phyloP scores from a whole-genome alignment of 106 monocot genomes.

The Dioscorea dumetorum region DNA sequence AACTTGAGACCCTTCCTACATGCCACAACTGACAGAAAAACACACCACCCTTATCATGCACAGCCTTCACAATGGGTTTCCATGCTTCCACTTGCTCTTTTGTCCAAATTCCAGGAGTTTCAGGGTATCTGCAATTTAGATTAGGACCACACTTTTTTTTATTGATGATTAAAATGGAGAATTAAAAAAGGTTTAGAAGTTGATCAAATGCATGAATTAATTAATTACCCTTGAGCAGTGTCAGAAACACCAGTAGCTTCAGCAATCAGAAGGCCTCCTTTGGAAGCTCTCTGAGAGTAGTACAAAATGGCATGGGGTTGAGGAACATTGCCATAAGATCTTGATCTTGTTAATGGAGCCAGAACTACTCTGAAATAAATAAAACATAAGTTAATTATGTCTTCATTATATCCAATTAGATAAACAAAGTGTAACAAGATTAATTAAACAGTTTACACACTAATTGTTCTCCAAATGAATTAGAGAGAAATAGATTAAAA shows the following conservation, averaged over 20 bases:
- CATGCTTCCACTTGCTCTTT: constrained; percentile 56
- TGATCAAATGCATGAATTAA: neutral
- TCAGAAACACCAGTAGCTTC: constrained; percentile 52
- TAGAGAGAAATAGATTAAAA: too few species aligned
- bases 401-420: too few species aligned
- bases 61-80: constrained; percentile 53
- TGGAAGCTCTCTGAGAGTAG: constrained; percentile 51
- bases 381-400: too few species aligned
- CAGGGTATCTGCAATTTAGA: constrained; percentile 15
- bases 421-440: too few species aligned
- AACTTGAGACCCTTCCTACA: constrained; percentile 30
- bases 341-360: constrained; percentile 57
- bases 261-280: constrained; percentile 50
- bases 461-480: too few species aligned
- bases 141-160: neutral
- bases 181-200: neutral
- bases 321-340: constrained; percentile 51
- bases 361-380: constrained; percentile 25
- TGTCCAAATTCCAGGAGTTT: constrained; percentile 50
- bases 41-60: constrained; percentile 43
- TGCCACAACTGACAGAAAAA: constrained; percentile 58
- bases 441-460: too few species aligned
- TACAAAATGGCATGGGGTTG: constrained; percentile 61
- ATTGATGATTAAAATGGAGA: neutral
- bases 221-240: constrained; percentile 35